A percentile compares a stretch with the other conserved stretches of the same genome.
Conservation (phyloP, 306 rosid species). For the Trifolium dubium region DNA sequence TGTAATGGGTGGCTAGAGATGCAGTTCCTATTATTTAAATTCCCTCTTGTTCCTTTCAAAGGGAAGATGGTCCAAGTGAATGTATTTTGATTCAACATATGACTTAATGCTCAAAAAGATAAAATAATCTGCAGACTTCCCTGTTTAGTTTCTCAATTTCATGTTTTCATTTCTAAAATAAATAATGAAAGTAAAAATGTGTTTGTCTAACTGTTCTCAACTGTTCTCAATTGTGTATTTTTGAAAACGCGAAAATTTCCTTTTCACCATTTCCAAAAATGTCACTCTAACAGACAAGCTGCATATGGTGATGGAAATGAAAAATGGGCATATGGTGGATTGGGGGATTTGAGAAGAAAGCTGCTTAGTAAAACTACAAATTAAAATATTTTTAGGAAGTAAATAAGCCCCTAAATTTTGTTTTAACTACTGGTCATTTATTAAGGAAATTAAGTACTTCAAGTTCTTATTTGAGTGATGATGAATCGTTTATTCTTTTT, state of each 20-base stretch:
- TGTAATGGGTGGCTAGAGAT: constrained; percentile 18
- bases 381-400: background rate
- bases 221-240: background rate
- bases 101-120: constrained; percentile 2
- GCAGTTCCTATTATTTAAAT: constrained; percentile 11
- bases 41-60: constrained; percentile 20
- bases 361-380: background rate
- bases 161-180: background rate
- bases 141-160: background rate
- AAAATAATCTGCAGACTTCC: constrained; percentile 8
- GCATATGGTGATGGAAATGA: background rate
- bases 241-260: background rate
- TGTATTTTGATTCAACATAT: constrained; percentile 29
- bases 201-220: background rate
- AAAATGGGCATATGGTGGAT: constrained; percentile 1
- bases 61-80: background rate
- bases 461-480: constrained; percentile 41
- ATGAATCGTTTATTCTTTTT: constrained; percentile 25
- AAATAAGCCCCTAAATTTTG: background rate
- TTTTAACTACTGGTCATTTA: constrained; percentile 3
- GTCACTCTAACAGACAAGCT: background rate
- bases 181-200: background rate
- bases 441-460: constrained; percentile 32
- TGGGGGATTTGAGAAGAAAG: background rate
- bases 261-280: background rate